Evolutionary conservation across 2,329 filamentous ascomycete genomes (phyloP), one percentile per base, ranked within the genome.

Genomic region (Lasiodiplodia gonubiensis): DNA sequence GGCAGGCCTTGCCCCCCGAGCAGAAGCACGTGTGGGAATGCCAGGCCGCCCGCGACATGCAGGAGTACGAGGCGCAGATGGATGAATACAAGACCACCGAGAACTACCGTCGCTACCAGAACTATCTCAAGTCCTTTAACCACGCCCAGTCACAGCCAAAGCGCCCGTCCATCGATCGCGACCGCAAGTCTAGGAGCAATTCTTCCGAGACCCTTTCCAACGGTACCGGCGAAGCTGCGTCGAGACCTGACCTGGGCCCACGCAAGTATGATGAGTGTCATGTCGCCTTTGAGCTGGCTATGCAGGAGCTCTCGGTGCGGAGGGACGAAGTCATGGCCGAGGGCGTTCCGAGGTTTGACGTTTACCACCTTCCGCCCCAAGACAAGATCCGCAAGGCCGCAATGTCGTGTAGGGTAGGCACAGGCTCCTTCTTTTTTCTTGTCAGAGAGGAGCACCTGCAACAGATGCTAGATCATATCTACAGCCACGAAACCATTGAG

Each of bases 1-100:
- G 78, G 78, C 78, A 79, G 68, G 71, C 75, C 27, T 70, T 80
- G 2, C 37, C 48, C 1, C 73, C 75, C 4, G 77, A 78, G 61
- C 71, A 76, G 66, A 80, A 79, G 69, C 75, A 76, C 8, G 68
- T 74, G 0, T 79, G 78, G 78, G 78, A 80, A 55, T 75, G 74
- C 66, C 73, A 78, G 46, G 78, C 78, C 7, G 77, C 78, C 16
- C 72, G 74, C 27, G 74, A 77, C 33, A 76, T 78, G 74, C 76
- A 80, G 59, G 76, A 77, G 67, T 80, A 75, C 23, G 77, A 79
- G 64, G 71, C 72, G 4, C 75, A 76, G 42, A 79, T 80, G 76
- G 78, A 80, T 63, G 74, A 77, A 57, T 80, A 80, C 69, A 78
- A 78, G 66, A 77, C 74, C 42, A 80, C 77, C 0, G 76, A 78